These are phyloP conservation scores for Fusarium mundagurra DNA, from an alignment of 2,329 filamentous ascomycete species.

Conservation along the genomic window DNA sequence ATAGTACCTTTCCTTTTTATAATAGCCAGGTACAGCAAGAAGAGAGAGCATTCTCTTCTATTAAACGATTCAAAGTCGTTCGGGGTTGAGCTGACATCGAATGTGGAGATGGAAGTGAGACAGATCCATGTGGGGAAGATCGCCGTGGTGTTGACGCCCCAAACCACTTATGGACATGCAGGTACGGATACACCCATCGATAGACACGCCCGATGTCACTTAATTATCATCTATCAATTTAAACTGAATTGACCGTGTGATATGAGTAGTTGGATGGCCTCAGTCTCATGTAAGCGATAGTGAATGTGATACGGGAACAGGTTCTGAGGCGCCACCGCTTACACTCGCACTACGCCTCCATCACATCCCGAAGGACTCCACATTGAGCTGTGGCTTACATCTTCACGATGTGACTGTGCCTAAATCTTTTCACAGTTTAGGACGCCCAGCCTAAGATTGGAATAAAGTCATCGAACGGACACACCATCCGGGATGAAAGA, in stretches of 20 bases:
- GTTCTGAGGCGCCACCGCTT: too few species aligned
- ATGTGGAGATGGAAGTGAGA: neutral
- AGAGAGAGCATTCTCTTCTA: too few species aligned
- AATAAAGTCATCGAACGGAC: too few species aligned
- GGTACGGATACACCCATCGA: neutral
- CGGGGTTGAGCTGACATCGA: neutral
- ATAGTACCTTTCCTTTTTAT: too few species aligned
- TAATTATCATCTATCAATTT: neutral
- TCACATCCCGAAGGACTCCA: neutral
- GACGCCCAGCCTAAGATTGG: neutral
- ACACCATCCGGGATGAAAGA: neutral
- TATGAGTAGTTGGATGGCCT: rapidly evolving
- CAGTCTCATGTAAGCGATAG: neutral
- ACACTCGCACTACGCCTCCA: neutral
- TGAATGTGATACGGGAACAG: too few species aligned
- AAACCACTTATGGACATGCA: neutral
- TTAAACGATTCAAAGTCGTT: rapidly evolving
- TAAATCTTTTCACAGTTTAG: rapidly evolving
- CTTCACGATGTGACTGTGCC: rapidly evolving
- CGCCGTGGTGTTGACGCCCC: neutral
- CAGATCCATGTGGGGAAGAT: neutral
- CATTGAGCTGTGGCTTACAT: neutral
- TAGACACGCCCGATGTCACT: neutral
- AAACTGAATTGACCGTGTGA: neutral
- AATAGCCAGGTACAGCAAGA: too few species aligned